A percentile compares a stretch with the other conserved stretches of the same genome.
These are phyloP conservation scores for Eurotiales sp. DNA, from an alignment of 2,329 filamentous ascomycete genomes.

Conservation along the genomic window DNA sequence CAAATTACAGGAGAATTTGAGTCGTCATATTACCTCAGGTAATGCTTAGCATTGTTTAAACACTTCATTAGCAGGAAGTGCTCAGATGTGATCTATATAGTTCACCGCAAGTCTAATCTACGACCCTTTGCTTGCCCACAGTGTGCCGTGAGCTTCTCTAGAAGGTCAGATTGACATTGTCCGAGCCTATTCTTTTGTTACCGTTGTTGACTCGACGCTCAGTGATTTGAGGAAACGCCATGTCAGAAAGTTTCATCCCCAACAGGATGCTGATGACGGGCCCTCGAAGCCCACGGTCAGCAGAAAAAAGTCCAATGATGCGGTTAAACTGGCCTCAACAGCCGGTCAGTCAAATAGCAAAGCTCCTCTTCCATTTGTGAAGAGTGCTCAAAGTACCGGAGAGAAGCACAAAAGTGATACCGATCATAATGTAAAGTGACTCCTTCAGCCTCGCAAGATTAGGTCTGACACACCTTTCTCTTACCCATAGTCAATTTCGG, in stretches of 20 bases:
- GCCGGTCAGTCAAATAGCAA: not conserved
- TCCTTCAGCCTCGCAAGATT: not conserved
- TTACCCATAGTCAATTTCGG: not conserved
- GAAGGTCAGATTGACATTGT: not conserved
- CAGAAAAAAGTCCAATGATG: not conserved
- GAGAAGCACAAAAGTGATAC: not conserved
- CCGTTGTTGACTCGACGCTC: not conserved
- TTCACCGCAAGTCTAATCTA: constrained; percentile 3
- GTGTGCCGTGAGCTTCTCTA: constrained; percentile 1
- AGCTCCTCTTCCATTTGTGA: not conserved
- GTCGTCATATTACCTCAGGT: constrained; percentile 2
- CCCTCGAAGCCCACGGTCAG: not conserved
- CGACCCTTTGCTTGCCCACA: constrained; percentile 3
- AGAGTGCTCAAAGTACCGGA: not conserved
- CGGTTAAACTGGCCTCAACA: not conserved
- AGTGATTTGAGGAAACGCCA: constrained; percentile 7
- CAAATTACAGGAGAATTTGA: constrained; percentile 2
- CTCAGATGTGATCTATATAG: not conserved
- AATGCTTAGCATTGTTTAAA: not conserved
- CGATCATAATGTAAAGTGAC: not conserved
- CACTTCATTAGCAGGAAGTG: not conserved
- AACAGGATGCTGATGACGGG: not conserved
- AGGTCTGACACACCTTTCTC: not conserved
- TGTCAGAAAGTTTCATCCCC: constrained; percentile 1
- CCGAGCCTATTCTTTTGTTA: not conserved